Evolutionary conservation across 371 early-diverging fungal genomes (phyloP), one percentile per base, ranked within the genome.

Genomic region (Umbelopsis sp.): DNA sequence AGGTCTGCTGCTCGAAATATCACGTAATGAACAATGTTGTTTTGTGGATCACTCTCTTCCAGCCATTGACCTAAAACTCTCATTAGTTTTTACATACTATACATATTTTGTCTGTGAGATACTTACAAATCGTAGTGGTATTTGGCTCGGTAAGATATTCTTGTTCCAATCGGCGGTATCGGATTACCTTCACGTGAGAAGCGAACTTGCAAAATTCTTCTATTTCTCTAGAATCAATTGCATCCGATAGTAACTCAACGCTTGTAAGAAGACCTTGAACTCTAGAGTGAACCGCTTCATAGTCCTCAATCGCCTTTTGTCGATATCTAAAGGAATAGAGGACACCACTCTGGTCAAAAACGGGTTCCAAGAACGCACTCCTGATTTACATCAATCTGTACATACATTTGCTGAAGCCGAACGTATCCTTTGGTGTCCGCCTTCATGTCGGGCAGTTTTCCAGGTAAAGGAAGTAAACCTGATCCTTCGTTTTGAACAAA

Each of bases 381-480:
- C 37, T 22, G 41, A 16, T 24, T 67, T 16, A 66, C 8, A 45
- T 41, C 45, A 18, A 45, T 48, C 46, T 51, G 20, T 12, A 69
- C 86, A 53, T 88, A 93, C 91, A 96, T 79, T 62, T 86, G 89
- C 75, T 97, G 97, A 63, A 98, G 78, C 11, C 74, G 73, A 11
- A 97, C 89, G 73, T 92, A 98, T 48, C 91, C 87, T 24, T 80
- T 79, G 2, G 98, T 97, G 72, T 97, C 95, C 0, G 99, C 85
- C 75, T 97, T 96, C 98, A 98, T 97, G 87, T 98, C 99, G 0
- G 98, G 97, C 8, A 98, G 84, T 41, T 85, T 79, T 4, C 97
- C 99, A 0, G 92, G 83, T 9, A 96, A 75, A 0, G 99, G 99
- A 38, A 98, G 85, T 44, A 79, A 80, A 1, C 92, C 92, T 20